Conservation (phyloP, 2,329 filamentous ascomycete genomes). For the Fusarium xylarioides region DNA sequence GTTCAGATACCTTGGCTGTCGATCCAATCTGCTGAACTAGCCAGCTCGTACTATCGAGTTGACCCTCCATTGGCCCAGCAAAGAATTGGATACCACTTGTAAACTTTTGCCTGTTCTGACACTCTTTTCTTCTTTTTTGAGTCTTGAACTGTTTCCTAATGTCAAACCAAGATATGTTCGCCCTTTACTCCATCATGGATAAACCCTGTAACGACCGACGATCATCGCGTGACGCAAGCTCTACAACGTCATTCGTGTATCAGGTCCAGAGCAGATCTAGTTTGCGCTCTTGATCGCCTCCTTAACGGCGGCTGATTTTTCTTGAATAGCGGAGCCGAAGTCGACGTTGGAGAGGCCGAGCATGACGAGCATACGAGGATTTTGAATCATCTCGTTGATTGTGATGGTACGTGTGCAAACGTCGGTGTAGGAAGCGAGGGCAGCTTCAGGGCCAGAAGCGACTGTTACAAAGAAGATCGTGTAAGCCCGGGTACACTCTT, state of each 20-base stretch:
- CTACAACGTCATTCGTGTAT: constrained; percentile 18
- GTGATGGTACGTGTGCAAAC: constrained; percentile 45
- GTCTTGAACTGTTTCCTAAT: not conserved
- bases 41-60: not conserved
- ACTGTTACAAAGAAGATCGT: constrained; percentile 12
- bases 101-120: not conserved
- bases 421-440: constrained; percentile 43
- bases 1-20: not conserved
- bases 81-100: not conserved
- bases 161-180: not conserved
- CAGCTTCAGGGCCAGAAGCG: constrained; percentile 33
- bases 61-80: not conserved
- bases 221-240: constrained; percentile 16
- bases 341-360: constrained; percentile 46
- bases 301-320: constrained; percentile 41
- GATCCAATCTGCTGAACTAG: not conserved
- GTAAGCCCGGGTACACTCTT: not conserved
- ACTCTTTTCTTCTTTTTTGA: not conserved
- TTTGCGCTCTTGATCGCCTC: constrained; percentile 23
- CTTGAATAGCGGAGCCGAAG: constrained; percentile 42
- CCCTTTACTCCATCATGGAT: not conserved
- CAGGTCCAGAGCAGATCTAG: not conserved
- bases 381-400: constrained; percentile 46
- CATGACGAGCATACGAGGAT: constrained; percentile 44
- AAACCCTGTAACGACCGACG: not conserved